These are phyloP conservation scores for Rhytidiadelphus loreus DNA, from an alignment of 225 moss, liverwort and hornwort genomes.

Conservation along the genomic window DNA sequence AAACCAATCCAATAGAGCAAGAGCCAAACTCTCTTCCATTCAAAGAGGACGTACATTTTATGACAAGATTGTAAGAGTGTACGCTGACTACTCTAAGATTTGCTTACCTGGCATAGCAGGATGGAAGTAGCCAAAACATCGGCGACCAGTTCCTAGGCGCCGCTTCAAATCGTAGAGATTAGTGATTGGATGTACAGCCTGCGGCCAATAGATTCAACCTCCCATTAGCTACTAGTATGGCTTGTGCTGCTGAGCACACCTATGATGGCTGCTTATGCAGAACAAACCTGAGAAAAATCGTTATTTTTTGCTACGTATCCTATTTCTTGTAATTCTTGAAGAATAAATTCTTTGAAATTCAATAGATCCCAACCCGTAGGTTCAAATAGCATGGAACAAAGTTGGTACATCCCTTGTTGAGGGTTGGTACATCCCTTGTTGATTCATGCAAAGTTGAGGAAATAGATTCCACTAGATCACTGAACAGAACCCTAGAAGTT, in stretches of 20 bases:
- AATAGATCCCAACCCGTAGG: background rate
- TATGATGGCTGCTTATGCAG: background rate
- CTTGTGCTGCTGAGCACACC: background rate
- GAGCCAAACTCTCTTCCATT: background rate
- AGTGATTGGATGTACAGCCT: slow-evolving; percentile 88
- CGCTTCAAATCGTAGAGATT: slow-evolving; percentile 85
- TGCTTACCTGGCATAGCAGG: slow-evolving; percentile 74
- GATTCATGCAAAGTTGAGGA: background rate
- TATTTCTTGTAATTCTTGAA: background rate
- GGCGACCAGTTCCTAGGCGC: slow-evolving; percentile 69
- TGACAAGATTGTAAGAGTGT: background rate
- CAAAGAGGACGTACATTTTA: background rate
- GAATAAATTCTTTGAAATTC: background rate
- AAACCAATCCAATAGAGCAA: background rate
- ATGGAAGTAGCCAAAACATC: slow-evolving; percentile 92
- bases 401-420: background rate
- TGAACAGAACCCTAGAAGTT: background rate
- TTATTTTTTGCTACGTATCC: background rate
- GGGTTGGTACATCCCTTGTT: background rate
- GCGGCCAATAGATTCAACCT: background rate
- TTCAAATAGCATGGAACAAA: background rate
- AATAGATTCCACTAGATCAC: background rate
- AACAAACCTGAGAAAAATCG: background rate
- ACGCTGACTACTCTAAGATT: background rate
- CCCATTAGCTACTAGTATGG: background rate